Evolutionary conservation across 768 basidiomycete genomes (phyloP).

Genomic region (Auriscalpium orientale): DNA sequence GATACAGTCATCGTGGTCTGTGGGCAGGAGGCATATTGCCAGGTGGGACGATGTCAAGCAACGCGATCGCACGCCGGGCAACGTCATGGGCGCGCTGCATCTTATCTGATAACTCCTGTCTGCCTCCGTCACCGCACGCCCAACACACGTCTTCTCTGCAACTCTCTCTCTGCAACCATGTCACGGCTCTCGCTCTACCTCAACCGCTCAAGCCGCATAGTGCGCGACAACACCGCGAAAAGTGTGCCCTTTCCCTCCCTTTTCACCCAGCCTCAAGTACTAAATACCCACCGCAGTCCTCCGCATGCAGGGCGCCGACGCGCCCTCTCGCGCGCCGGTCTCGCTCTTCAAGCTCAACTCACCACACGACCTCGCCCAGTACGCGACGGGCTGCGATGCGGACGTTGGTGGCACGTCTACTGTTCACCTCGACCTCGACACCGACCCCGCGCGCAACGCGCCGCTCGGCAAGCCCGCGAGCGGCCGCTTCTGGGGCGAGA

Average conservation of each 20-base stretch:
- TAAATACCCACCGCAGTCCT: slow-evolving; percentile 37
- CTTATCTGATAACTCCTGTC: neutral
- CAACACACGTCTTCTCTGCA: neutral
- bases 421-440: slow-evolving; percentile 66
- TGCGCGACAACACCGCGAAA: slow-evolving; percentile 29
- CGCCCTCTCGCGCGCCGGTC: slow-evolving; percentile 50
- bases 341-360: slow-evolving; percentile 62
- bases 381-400: slow-evolving; percentile 75
- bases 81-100: neutral
- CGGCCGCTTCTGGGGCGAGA: slow-evolving; percentile 73
- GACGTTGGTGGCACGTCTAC: slow-evolving; percentile 85
- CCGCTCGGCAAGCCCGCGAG: slow-evolving; percentile 38
- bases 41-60: neutral
- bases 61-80: neutral
- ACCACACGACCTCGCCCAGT: slow-evolving; percentile 46
- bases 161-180: slow-evolving; percentile 5
- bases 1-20: neutral
- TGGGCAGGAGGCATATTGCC: neutral
- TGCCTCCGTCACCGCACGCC: neutral
- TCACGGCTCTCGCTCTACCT: slow-evolving; percentile 25
- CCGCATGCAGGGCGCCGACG: slow-evolving; percentile 71
- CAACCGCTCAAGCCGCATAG: slow-evolving; percentile 30
- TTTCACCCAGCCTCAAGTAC: slow-evolving; percentile 9
- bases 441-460: slow-evolving; percentile 36
- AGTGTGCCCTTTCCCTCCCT: neutral